Evolutionary conservation across 768 basidiomycete genomes (phyloP), one percentile per base, ranked within the genome.

Genomic region (Thelephora aurantiotincta): DNA sequence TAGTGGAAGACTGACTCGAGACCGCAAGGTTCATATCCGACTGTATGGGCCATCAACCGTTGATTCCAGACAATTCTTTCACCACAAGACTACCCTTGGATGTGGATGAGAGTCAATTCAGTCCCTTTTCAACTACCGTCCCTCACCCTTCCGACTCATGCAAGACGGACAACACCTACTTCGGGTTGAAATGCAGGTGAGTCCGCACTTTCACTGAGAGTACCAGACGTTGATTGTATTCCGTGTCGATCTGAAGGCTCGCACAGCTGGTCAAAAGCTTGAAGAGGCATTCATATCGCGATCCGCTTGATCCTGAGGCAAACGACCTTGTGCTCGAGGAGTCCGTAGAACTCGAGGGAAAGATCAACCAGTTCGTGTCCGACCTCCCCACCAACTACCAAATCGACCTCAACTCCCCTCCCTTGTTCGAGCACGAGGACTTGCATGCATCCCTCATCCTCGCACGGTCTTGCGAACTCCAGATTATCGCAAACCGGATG

Each of bases 11-110:
- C 16, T 37, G 33, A 16, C 26, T 26, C 6, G 35, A 35, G 6
- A 14, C 2, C 11, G 37, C 33, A 33, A 88, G 85, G 51, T 82
- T 83, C 58, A 67, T 78, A 16, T 77, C 85, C 5, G 85, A 87
- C 57, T 70, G 68, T 53, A 68, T 82, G 62, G 75, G 77, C 5
- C 75, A 77, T 48, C 66, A 72, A n/a, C 73, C 82, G 1, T 67
- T 78, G 6, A 73, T 85, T 37, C 61, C 74, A 33, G 69, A 76
- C 23, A 57, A 66, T 44, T 68, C 73, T n/a, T 75, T 72, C 50
- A 74, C 72, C 1, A 75, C 77, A 12, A 71, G 66, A 48, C 55
- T 78, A 14, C 81, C 80, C 2, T 65, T 66, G 3, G 71, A 77
- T 53, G 73, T 76, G 5, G 74, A 79, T 45, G 78, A 78, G 53